A percentile compares a stretch with the other conserved stretches of the same genome.
Evolutionary conservation across 2,329 filamentous ascomycete genomes (phyloP).

Genomic region (Nemania diffusa): DNA sequence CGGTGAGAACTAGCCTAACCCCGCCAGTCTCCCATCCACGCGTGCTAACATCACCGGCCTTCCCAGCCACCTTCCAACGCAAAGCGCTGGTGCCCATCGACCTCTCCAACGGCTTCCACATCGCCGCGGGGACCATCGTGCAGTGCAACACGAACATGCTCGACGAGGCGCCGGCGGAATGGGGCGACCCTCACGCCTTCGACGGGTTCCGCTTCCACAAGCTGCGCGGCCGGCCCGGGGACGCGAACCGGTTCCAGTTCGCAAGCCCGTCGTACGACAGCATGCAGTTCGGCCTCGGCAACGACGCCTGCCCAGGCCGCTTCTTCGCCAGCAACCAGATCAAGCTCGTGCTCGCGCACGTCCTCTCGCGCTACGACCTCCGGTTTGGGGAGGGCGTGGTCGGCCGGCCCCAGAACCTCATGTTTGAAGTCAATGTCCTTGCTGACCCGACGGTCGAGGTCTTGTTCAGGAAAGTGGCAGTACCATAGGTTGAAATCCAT

Average conservation of each 20-base stretch:
- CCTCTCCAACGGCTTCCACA: constrained; percentile 49
- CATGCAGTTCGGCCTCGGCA: constrained; percentile 53
- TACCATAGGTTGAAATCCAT: no score
- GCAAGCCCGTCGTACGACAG: constrained; percentile 49
- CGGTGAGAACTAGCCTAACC: constrained; percentile 42
- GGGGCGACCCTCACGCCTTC: constrained; percentile 43
- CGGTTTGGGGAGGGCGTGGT: constrained; percentile 40
- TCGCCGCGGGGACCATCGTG: constrained; percentile 46
- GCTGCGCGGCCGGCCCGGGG: constrained; percentile 40
- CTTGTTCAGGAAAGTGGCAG: constrained; percentile 42
- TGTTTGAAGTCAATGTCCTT: constrained; percentile 48
- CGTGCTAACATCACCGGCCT: constrained; percentile 10
- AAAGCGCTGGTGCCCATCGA: constrained; percentile 46
- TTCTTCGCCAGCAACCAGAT: constrained; percentile 55
- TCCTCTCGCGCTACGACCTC: constrained; percentile 44
- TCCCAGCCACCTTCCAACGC: constrained; percentile 44
- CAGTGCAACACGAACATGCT: constrained; percentile 46
- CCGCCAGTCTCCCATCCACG: neutral
- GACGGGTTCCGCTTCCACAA: constrained; percentile 47
- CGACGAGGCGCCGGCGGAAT: constrained; percentile 43
- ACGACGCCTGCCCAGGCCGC: constrained; percentile 54
- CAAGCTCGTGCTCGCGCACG: constrained; percentile 48
- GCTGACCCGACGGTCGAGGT: constrained; percentile 44
- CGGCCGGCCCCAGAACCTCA: constrained; percentile 43
- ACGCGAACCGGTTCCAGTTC: constrained; percentile 48